phyloP scores from a whole-genome alignment of 129 eudicot species.

The Arctium lappa region DNA sequence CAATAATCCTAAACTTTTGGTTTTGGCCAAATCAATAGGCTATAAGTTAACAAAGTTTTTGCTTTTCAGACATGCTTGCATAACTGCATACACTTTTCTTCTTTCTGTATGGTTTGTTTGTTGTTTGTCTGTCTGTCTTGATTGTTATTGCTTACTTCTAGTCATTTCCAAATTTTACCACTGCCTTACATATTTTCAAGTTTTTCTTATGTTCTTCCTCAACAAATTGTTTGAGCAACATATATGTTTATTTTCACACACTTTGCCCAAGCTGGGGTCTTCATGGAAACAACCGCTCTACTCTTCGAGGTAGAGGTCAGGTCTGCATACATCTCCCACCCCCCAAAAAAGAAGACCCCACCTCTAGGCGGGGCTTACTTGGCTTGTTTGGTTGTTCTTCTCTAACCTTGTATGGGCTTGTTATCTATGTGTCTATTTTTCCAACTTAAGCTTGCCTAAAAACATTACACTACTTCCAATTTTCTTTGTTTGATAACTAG shows the following conservation, averaged over 20 bases:
- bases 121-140: not conserved
- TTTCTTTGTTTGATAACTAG: not conserved
- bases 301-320: no score
- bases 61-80: not conserved
- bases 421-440: not conserved
- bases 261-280: not conserved
- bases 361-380: no score
- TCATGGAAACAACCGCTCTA: not conserved
- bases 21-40: slow-evolving; percentile 1
- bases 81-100: not conserved
- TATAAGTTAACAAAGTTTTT: not conserved
- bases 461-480: not conserved
- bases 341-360: no score
- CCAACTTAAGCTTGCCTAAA: not conserved
- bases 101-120: not conserved
- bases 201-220: not conserved
- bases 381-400: not conserved
- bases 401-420: not conserved
- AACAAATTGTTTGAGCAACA: not conserved
- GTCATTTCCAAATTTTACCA: not conserved
- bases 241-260: not conserved
- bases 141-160: not conserved
- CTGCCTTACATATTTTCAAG: not conserved
- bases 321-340: no score
- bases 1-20: not conserved